Base-by-base conservation (phyloP, 2,329 filamentous ascomycete species). In the Fusarium virguliforme region DNA sequence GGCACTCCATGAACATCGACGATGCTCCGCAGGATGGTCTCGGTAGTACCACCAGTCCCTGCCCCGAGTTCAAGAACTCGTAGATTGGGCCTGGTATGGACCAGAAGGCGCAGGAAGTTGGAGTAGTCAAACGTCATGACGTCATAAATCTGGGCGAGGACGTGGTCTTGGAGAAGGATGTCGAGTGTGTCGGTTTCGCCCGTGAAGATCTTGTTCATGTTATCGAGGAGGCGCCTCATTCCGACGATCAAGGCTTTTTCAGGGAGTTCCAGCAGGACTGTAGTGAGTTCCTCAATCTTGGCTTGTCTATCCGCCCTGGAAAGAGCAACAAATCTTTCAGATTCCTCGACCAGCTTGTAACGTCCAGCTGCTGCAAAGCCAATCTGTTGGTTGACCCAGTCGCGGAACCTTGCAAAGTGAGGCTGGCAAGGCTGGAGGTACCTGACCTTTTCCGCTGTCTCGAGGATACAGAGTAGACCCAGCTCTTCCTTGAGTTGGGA, bases 21-120 rank as follows among this genome's bases (percentile, higher is more conserved):
- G 13, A 63, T 30, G 6, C 28, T 53, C 4, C 38, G 43, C 3
- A 73, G 54, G 6, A 68, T 41, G 3, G 34, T 62, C 28, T 60
- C 53, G 0, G 68, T 72, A 3, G 67, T 55, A 2, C 77, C 76
- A 5, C 81, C 81, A 0, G 79, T 83, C 1, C 81, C 81, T 35
- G 79, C 81, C 9, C 81, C 82, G 15, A 84, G 72, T 53, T 84
- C 82, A 0, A 84, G 74, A 12, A 84, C 77, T 4, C 75, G 74
- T 7, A 83, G 71, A 3, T 64, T 73, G 0, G 82, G 80, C 26
- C 78, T 79, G 18, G 80, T 78, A 51, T 83, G 79, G 0, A 74
- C 43, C 15, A 63, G n/a, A 6, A 59, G 15, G 4, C 22, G 32
- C 1, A 71, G 37, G 22, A 65, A 67, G 1, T 40, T 60, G 3